Evolutionary conservation across 208 protist species (phyloP).

Genomic region (Entamoeba moshkovskii): DNA sequence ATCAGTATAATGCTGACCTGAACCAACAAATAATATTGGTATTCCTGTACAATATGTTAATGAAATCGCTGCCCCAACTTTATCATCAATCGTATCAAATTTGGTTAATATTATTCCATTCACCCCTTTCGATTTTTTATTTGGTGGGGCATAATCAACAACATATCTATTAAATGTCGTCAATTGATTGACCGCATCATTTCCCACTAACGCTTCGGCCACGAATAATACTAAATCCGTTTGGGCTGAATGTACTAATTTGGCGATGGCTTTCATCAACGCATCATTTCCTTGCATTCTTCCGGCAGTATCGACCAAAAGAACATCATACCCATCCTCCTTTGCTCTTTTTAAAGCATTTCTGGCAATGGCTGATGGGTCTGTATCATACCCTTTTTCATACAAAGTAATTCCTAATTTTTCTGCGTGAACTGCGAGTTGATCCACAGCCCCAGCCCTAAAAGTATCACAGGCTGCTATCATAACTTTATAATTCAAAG

Average conservation of each 20-base stretch:
- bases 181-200: slow-evolving; percentile 94
- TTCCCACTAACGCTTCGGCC: slow-evolving; percentile 96
- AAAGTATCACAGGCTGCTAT: slow-evolving; percentile 98
- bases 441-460: slow-evolving; percentile 94
- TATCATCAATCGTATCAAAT: slow-evolving; percentile 99
- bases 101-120: slow-evolving; percentile 99
- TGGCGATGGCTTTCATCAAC: slow-evolving; percentile 88
- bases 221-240: slow-evolving; percentile 94
- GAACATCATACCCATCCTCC: slow-evolving; percentile 62
- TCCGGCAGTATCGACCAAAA: slow-evolving; percentile 96
- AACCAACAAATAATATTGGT: slow-evolving; percentile 96
- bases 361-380: slow-evolving; percentile 71
- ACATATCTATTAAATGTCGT: slow-evolving; percentile 85
- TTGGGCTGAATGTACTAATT: slow-evolving; percentile 78
- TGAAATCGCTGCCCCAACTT: slow-evolving; percentile 92
- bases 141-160: slow-evolving; percentile 51
- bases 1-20: slow-evolving; percentile 90
- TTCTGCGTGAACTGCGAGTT: slow-evolving; percentile 80
- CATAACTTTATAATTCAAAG: slow-evolving; percentile 68
- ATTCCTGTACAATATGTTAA: slow-evolving; percentile 93
- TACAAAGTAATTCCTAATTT: slow-evolving; percentile 74
- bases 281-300: slow-evolving; percentile 97
- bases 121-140: slow-evolving; percentile 60
- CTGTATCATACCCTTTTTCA: slow-evolving; percentile 79
- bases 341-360: slow-evolving; percentile 57